Conservation (phyloP, 768 basidiomycete species). For the Pisolithus microcarpus region DNA sequence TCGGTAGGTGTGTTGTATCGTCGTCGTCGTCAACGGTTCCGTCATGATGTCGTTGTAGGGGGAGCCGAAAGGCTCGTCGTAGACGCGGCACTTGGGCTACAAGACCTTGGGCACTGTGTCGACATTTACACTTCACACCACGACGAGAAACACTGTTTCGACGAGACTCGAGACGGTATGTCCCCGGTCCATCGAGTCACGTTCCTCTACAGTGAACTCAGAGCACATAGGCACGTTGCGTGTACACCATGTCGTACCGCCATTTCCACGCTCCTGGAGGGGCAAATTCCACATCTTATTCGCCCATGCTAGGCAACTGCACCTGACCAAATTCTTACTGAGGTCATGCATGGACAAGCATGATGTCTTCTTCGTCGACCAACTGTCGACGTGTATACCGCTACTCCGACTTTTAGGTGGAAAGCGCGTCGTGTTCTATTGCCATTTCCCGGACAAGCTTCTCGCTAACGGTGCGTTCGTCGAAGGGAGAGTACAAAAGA, state of each 20-base stretch:
- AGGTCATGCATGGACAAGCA: constrained; percentile 36
- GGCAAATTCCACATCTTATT: constrained; percentile 84
- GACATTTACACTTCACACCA: too few relatives aligned
- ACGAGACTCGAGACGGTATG: too few relatives aligned
- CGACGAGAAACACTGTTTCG: too few relatives aligned
- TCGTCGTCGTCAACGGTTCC: not conserved
- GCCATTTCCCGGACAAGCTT: constrained; percentile 97
- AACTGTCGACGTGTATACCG: too few relatives aligned
- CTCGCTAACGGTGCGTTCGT: constrained; percentile 57
- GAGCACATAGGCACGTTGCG: constrained; percentile 54
- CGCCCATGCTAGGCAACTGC: constrained; percentile 82
- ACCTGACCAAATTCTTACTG: constrained; percentile 66
- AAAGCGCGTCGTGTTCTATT: constrained; percentile 93
- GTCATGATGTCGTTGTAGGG: too few relatives aligned
- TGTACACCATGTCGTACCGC: constrained; percentile 66
- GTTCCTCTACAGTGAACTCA: not conserved
- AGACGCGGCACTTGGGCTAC: too few relatives aligned
- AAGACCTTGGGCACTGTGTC: too few relatives aligned
- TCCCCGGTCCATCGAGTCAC: not conserved
- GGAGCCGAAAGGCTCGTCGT: too few relatives aligned
- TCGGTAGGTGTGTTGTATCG: constrained; percentile 45
- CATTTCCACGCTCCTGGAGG: constrained; percentile 73
- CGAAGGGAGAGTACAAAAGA: constrained; percentile 42
- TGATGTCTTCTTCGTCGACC: constrained; percentile 92
- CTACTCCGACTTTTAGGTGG: constrained; percentile 58